phyloP scores from a whole-genome alignment of 257 asterid genomes.

The Rauvolfia tetraphylla region DNA sequence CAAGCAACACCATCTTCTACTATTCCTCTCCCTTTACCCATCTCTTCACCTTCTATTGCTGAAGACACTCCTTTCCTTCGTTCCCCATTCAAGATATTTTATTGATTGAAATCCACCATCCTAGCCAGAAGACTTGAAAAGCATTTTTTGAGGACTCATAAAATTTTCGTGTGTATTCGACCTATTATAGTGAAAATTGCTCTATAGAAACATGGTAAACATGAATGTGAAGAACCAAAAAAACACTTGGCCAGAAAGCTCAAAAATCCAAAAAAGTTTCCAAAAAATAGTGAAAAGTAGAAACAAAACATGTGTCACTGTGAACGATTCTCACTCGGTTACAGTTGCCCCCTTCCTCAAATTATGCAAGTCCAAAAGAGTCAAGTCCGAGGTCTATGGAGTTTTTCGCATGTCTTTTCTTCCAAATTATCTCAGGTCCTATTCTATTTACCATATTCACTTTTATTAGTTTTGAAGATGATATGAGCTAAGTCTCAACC shows the following conservation, averaged over 20 bases:
- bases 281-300: constrained; percentile 33
- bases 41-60: constrained; percentile 25
- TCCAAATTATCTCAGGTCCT: constrained; percentile 72
- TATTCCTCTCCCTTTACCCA: constrained; percentile 40
- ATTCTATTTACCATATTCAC: neutral
- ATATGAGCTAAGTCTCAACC: neutral
- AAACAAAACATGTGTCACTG: constrained; percentile 42
- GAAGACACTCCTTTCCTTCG: constrained; percentile 25
- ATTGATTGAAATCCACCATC: constrained; percentile 26
- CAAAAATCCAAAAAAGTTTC: constrained; percentile 28
- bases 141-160: constrained; percentile 44
- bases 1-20: constrained; percentile 67
- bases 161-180: constrained; percentile 64
- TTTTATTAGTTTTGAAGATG: constrained; percentile 1
- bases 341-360: constrained; percentile 57
- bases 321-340: constrained; percentile 62
- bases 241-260: constrained; percentile 72
- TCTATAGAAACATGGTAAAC: constrained; percentile 16
- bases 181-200: constrained; percentile 36
- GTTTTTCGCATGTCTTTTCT: constrained; percentile 71
- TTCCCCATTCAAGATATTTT: constrained; percentile 52
- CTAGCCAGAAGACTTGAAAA: neutral
- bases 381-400: constrained; percentile 73
- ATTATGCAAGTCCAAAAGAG: constrained; percentile 55
- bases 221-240: constrained; percentile 30